Evolutionary conservation across 139 green algal genomes (phyloP).

Genomic region (Chlamydomonas sphaeroides): DNA sequence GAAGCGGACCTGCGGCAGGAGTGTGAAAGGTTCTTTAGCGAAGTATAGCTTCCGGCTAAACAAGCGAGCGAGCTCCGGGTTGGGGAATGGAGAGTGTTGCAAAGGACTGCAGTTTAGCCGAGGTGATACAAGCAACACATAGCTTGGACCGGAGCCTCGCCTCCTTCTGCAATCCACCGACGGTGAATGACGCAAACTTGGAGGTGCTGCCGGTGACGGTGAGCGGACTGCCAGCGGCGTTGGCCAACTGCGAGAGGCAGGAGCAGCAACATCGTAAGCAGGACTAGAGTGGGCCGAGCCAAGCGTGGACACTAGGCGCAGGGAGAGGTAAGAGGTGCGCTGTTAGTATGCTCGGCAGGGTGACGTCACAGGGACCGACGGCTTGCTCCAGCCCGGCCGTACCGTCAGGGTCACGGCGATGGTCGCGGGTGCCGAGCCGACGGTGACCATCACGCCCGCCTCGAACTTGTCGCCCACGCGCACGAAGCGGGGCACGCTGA

Average conservation of each 20-base stretch:
- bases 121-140: background rate
- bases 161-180: conserved; percentile 15
- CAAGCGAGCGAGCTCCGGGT: no score
- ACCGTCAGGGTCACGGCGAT: conserved; percentile 20
- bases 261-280: no score
- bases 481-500: conserved; percentile 67
- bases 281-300: no score
- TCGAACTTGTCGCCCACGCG: conserved; percentile 68
- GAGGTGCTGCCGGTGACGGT: background rate
- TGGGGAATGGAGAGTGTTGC: no score
- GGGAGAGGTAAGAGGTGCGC: no score
- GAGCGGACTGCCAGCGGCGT: background rate
- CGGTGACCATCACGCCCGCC: conserved; percentile 62
- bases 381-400: background rate
- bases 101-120: no score
- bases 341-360: no score
- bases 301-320: no score
- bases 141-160: background rate
- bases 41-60: no score
- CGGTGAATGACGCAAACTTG: background rate
- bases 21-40: no score
- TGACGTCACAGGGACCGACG: background rate
- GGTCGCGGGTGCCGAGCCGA: conserved; percentile 9
- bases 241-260: no score
- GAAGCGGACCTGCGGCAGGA: conserved; percentile 51